phyloP scores from a whole-genome alignment of 2,329 filamentous ascomycete species.

The Epichloe uncinata region DNA sequence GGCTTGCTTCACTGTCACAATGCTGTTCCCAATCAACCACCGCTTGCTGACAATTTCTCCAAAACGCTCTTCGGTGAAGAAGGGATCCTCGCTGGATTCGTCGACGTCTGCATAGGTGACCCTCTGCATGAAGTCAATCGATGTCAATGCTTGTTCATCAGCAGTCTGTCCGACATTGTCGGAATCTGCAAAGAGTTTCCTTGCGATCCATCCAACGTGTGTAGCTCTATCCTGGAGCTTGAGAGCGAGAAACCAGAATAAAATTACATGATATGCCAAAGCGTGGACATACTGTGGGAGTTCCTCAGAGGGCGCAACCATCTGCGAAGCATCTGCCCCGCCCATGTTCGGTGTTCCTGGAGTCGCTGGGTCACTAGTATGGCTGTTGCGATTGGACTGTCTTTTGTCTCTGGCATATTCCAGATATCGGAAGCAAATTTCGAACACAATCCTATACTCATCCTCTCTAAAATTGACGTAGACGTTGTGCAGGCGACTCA shows the following conservation, averaged over 20 bases:
- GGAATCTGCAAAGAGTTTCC: slow-evolving; percentile 68
- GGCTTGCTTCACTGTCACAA: slow-evolving; percentile 62
- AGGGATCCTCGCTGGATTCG: slow-evolving; percentile 53
- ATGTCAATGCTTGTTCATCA: slow-evolving; percentile 87
- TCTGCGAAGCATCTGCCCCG: slow-evolving; percentile 14
- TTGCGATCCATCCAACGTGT: slow-evolving; percentile 82
- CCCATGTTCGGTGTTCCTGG: slow-evolving; percentile 12
- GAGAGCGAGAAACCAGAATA: slow-evolving; percentile 91
- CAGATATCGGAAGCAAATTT: slow-evolving; percentile 85
- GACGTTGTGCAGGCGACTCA: slow-evolving; percentile 72
- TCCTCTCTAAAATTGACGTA: slow-evolving; percentile 84
- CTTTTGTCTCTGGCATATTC: slow-evolving; percentile 69
- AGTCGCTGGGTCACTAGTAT: slow-evolving; percentile 28
- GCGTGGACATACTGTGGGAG: slow-evolving; percentile 89
- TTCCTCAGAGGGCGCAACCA: slow-evolving; percentile 46
- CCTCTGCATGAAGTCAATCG: slow-evolving; percentile 88
- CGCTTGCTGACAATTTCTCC: slow-evolving; percentile 53
- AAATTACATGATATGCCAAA: slow-evolving; percentile 86
- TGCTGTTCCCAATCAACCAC: slow-evolving; percentile 61
- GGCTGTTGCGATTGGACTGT: slow-evolving; percentile 31
- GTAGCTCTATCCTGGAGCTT: slow-evolving; percentile 72
- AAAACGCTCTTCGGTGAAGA: slow-evolving; percentile 52
- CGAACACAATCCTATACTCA: slow-evolving; percentile 88
- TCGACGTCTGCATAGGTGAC: slow-evolving; percentile 76
- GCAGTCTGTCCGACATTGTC: slow-evolving; percentile 55